These are phyloP conservation scores for Geotrichum aggregatum DNA, from an alignment of 1,139 yeast genomes.

Conservation along the genomic window DNA sequence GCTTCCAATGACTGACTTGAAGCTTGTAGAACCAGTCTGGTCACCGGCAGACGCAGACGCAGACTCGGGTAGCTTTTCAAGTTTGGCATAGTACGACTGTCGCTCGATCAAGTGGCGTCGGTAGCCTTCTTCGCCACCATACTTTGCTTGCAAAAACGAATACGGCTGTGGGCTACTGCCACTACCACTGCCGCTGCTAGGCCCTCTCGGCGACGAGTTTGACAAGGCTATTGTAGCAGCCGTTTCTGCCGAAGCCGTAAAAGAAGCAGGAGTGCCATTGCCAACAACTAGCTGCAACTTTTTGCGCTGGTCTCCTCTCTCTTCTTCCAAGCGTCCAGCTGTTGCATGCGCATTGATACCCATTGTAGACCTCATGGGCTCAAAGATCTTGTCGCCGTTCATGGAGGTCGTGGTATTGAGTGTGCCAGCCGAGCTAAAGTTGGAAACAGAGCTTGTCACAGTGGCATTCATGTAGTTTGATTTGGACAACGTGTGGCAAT, in stretches of 20 bases:
- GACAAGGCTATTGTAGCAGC: background rate
- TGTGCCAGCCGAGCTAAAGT: conserved; percentile 18
- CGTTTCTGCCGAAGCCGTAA: background rate
- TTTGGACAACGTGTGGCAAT: background rate
- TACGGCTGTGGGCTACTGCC: background rate
- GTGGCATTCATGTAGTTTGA: conserved; percentile 6
- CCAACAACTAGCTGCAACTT: background rate
- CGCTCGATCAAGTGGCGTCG: conserved; percentile 7
- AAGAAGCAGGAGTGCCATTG: background rate
- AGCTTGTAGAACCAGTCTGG: too few relatives aligned
- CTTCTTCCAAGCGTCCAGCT: too few relatives aligned
- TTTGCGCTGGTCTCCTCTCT: too few relatives aligned
- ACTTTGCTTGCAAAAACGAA: conserved; percentile 13
- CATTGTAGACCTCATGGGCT: background rate
- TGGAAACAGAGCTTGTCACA: conserved; percentile 10
- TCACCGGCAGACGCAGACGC: too few relatives aligned
- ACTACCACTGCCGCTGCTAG: background rate
- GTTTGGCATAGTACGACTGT: background rate
- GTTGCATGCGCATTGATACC: background rate
- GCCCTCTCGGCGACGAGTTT: background rate
- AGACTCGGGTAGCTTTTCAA: background rate
- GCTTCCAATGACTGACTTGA: background rate
- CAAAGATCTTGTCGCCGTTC: conserved; percentile 8
- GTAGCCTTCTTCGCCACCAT: conserved; percentile 14
- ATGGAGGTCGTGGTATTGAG: conserved; percentile 1